Base-by-base conservation (phyloP, 495 filamentous ascomycete genomes). In the Penicillium maclennaniae region DNA sequence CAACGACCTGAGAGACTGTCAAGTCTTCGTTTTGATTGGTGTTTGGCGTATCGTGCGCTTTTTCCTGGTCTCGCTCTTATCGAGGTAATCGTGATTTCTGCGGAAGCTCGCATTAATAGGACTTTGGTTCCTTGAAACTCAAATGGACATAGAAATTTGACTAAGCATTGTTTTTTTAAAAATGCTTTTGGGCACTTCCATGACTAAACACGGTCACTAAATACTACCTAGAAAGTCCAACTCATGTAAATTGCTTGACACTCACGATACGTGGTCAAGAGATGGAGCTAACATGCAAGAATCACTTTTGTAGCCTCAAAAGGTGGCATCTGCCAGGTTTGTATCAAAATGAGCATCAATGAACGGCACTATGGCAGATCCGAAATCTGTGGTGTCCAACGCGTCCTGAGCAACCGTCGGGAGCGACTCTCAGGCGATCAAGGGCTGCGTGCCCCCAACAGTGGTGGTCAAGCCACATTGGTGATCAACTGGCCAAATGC, bases 371-470 rank as follows among this genome's bases (percentile, higher is more conserved):
- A 51, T 60, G 0, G 48, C 62, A 20, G 31, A 28, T 7, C 56
- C 62, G 51, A 66, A 63, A 26, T 66, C 62, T 2, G 62, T 66
- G 1, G 60, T 58, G 14, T 55, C 49, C 51, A 66, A 31, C 2
- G 62, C 60, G 49, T 45, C 27, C 38, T 58, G 62, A 2, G 58
- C 62, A 10, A 44, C 56, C 4, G 56, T 40, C 5, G 73, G 64
- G 58, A 83, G 46, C n/a, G 68, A 74, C 53, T 81, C 79, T 76
- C 78, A 81, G 4, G 79, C 79, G 53, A 81, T 70, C 47, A 83
- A 52, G 10, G 79, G 79, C 68, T 81, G 78, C 21, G 66, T 61
- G 6, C 77, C 79, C 14, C 78, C 79, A 21, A 77, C 69, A 1
- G 63, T 69, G 6, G 26, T 53, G 6, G 75, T 79, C 14, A 79